phyloP scores from a whole-genome alignment of 2,329 filamentous ascomycete genomes.

The Verticillium nubilum region DNA sequence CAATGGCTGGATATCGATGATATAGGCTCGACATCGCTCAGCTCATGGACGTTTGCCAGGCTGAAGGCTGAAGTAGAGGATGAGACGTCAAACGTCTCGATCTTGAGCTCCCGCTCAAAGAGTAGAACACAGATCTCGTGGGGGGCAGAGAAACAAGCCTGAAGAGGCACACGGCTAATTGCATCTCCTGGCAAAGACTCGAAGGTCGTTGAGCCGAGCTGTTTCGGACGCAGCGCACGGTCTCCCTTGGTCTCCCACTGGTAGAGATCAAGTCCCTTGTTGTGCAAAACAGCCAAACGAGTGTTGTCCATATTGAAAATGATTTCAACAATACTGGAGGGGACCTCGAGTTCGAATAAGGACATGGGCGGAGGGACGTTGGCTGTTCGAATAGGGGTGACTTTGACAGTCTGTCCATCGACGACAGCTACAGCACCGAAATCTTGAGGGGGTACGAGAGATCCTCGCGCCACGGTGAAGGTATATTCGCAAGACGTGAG shows the following conservation, averaged over 20 bases:
- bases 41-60: background rate
- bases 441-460: conserved; percentile 66
- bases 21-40: conserved; percentile 5
- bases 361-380: conserved; percentile 94
- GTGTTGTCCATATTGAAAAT: conserved; percentile 62
- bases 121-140: conserved; percentile 24
- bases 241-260: conserved; percentile 60
- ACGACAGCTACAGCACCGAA: conserved; percentile 76
- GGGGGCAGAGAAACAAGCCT: conserved; percentile 23
- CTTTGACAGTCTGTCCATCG: conserved; percentile 72
- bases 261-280: conserved; percentile 61
- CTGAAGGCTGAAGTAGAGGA: background rate
- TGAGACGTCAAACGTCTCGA: conserved; percentile 4
- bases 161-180: conserved; percentile 16
- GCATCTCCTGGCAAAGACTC: conserved; percentile 10
- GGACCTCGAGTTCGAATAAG: conserved; percentile 63
- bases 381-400: conserved; percentile 78
- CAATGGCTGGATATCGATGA: conserved; percentile 26
- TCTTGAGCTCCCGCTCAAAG: conserved; percentile 16
- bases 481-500: conserved; percentile 61
- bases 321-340: conserved; percentile 65
- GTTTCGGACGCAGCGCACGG: conserved; percentile 37
- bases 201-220: conserved; percentile 35
- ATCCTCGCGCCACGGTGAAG: conserved; percentile 63
- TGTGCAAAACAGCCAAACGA: conserved; percentile 67